Percentiles rank a stretch among this genome's conserved stretches.
Evolutionary conservation across 352 stramenopile genomes (phyloP).

Genomic region (Phytophthora macrochlamydospora): DNA sequence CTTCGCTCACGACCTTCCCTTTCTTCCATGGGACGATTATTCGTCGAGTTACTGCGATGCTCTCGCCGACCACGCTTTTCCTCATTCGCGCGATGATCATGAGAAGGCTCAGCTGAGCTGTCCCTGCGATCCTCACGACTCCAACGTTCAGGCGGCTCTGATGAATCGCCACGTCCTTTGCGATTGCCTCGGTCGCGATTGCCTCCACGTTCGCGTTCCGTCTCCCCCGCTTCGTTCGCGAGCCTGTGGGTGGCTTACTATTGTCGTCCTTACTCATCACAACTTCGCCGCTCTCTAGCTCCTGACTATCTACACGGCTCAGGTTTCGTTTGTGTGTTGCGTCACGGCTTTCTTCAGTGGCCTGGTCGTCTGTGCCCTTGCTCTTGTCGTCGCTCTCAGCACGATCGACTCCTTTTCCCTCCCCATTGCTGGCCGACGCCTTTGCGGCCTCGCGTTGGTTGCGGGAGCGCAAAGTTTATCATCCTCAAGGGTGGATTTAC

Average conservation of each 20-base stretch:
- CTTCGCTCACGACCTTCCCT: slow-evolving; percentile 16
- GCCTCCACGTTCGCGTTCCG: slow-evolving; percentile 19
- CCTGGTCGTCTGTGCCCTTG: slow-evolving; percentile 28
- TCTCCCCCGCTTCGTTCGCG: slow-evolving; percentile 22
- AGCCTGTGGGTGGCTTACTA: slow-evolving; percentile 9
- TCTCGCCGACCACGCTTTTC: slow-evolving; percentile 40
- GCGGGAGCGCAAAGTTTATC: slow-evolving; percentile 55
- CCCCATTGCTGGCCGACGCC: slow-evolving; percentile 17
- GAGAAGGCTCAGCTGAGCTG: slow-evolving; percentile 14
- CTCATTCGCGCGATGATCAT: slow-evolving; percentile 28
- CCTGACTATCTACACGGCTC: slow-evolving; percentile 35
- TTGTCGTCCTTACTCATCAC: slow-evolving; percentile 33
- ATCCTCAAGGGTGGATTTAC: slow-evolving; percentile 68
- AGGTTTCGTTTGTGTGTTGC: slow-evolving; percentile 19
- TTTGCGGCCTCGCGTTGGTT: slow-evolving; percentile 12
- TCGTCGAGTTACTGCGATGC: slow-evolving; percentile 27
- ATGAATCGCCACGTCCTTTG: slow-evolving; percentile 13
- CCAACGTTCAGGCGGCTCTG: slow-evolving; percentile 25
- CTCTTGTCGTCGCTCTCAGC: slow-evolving; percentile 27
- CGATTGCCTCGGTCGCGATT: slow-evolving; percentile 36
- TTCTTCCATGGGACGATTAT: slow-evolving; percentile 21
- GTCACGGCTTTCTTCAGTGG: slow-evolving; percentile 19
- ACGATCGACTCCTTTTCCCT: slow-evolving; percentile 25
- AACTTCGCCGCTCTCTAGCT: slow-evolving; percentile 65
- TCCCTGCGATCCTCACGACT: slow-evolving; percentile 31